Conservation (phyloP, 768 basidiomycete genomes). For the Roridomyces roridus region DNA sequence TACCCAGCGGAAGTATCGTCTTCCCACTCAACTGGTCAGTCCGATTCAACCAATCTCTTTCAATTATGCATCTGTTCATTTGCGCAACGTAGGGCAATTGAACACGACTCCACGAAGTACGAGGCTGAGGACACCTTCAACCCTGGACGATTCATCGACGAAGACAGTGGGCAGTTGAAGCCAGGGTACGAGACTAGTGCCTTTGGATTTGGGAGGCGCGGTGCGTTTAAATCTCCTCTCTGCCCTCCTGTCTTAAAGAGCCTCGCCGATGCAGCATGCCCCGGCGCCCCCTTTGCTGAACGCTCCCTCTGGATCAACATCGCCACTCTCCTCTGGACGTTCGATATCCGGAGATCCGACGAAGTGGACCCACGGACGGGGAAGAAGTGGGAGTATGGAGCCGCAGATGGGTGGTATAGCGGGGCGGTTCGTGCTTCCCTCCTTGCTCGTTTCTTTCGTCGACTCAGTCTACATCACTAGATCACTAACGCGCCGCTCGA, state of each 20-base stretch:
- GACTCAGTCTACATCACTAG: not conserved
- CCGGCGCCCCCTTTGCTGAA: too few species aligned
- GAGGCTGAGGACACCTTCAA: too few species aligned
- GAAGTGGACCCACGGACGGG: not conserved
- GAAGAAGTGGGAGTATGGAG: not conserved
- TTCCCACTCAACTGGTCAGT: not conserved
- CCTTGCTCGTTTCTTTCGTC: not conserved
- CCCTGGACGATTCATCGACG: too few species aligned
- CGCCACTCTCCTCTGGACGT: not conserved
- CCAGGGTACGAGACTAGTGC: too few species aligned
- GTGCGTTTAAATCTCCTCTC: too few species aligned
- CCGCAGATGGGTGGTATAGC: not conserved
- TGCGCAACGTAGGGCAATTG: not conserved
- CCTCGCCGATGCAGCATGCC: too few species aligned
- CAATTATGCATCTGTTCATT: too few species aligned
- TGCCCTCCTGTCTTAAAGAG: too few species aligned
- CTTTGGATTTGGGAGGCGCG: too few species aligned
- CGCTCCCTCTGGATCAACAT: not conserved
- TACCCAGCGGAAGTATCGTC: not conserved
- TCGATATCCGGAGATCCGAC: not conserved
- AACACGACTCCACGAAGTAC: too few species aligned
- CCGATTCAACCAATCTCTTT: too few species aligned
- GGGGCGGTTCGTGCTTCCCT: not conserved
- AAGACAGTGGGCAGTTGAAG: too few species aligned
- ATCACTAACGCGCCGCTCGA: not conserved